Evolutionary conservation across 1,284 basidiomycete genomes (phyloP).

Genomic region (Takashimella tepidaria): DNA sequence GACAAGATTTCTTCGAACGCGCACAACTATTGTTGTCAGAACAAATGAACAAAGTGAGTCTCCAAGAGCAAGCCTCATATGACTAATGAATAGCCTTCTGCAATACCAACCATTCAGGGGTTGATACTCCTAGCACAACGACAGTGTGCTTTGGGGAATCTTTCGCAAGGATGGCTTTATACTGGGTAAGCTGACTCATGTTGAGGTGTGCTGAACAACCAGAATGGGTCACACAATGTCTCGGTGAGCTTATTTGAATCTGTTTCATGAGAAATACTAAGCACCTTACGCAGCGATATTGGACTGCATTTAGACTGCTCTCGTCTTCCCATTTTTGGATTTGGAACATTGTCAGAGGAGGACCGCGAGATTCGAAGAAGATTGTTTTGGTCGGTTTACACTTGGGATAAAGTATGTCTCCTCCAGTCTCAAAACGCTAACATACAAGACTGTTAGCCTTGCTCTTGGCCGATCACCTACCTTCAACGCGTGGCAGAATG

Average conservation of each 20-base stretch:
- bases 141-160: slow-evolving; percentile 11
- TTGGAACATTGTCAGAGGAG: slow-evolving; percentile 11
- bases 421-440: too few species aligned
- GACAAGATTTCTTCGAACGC: slow-evolving; percentile 7
- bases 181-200: slow-evolving; percentile 10
- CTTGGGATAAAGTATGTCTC: slow-evolving; percentile 14
- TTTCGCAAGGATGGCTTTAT: slow-evolving; percentile 16
- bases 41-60: slow-evolving; percentile 13
- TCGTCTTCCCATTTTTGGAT: slow-evolving; percentile 16
- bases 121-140: slow-evolving; percentile 10
- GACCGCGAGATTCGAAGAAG: slow-evolving; percentile 14
- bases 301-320: slow-evolving; percentile 15
- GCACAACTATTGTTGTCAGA: slow-evolving; percentile 9
- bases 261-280: too few species aligned
- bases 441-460: slow-evolving; percentile 10
- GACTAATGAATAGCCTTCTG: slow-evolving; percentile 9
- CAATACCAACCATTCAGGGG: slow-evolving; percentile 15
- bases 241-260: background rate
- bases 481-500: slow-evolving; percentile 17
- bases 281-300: slow-evolving; percentile 14
- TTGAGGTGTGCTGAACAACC: background rate
- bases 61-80: background rate
- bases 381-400: slow-evolving; percentile 15
- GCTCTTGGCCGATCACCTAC: slow-evolving; percentile 13
- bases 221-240: slow-evolving; percentile 8